phyloP scores from a whole-genome alignment of 805 yeast genomes.

The Cyberlindnera euphorbiiphila region DNA sequence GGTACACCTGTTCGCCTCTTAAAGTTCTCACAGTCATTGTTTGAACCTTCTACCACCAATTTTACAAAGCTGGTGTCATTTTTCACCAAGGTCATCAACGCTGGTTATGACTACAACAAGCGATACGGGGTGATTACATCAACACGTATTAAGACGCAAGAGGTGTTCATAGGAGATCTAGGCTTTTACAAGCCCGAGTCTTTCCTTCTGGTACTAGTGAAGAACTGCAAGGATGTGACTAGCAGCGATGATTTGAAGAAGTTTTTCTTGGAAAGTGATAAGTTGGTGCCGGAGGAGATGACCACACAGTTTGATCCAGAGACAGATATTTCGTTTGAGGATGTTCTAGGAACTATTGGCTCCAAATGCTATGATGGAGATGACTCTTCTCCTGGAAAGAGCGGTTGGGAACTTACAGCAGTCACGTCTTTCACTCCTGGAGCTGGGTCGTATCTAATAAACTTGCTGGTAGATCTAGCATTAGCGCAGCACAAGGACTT shows the following conservation, averaged over 20 bases:
- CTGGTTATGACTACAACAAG: conserved; percentile 18
- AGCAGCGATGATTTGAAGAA: not conserved
- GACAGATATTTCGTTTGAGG: not conserved
- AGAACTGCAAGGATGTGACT: not conserved
- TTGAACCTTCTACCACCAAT: conserved; percentile 4
- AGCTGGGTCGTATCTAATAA: conserved; percentile 19
- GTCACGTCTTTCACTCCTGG: conserved; percentile 22
- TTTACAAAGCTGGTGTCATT: conserved; percentile 7
- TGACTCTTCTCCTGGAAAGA: not conserved
- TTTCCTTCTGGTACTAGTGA: conserved; percentile 16
- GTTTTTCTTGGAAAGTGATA: not conserved
- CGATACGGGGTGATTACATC: conserved; percentile 19
- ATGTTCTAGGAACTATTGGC: conserved; percentile 21
- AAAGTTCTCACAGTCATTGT: conserved; percentile 3
- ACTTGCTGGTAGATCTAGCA: conserved; percentile 3
- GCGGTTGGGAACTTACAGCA: conserved; percentile 22
- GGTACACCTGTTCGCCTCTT: conserved; percentile 7
- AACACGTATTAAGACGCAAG: conserved; percentile 17
- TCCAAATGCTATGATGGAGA: conserved; percentile 8
- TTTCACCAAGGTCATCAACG: conserved; percentile 19
- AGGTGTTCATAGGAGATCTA: conserved; percentile 18
- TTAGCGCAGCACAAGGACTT: not conserved
- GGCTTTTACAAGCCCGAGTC: conserved; percentile 19
- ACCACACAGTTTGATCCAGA: conserved; percentile 5
- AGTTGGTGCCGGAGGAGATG: conserved; percentile 3